phyloP scores from a whole-genome alignment of 1,284 basidiomycete species.

The Rhodotorula sp. region DNA sequence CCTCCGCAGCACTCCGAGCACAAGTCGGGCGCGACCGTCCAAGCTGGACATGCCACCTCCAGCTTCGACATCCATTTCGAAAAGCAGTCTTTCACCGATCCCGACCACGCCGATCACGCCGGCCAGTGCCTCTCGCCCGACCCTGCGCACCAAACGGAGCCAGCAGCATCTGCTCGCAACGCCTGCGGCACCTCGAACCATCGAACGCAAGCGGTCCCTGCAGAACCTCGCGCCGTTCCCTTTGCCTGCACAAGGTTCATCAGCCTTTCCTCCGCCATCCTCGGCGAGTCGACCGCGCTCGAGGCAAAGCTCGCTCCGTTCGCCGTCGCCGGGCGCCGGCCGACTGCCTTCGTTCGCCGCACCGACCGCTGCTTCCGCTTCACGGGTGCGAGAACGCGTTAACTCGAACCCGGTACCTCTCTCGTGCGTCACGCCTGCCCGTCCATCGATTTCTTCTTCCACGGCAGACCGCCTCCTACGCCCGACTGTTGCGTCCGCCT shows the following conservation, averaged over 20 bases:
- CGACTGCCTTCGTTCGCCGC: conserved; percentile 21
- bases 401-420: conserved; percentile 21
- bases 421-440: neutral
- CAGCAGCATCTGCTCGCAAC: conserved; percentile 15
- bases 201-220: conserved; percentile 25
- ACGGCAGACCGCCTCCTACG: neutral
- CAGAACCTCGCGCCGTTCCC: conserved; percentile 17
- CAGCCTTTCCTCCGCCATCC: neutral
- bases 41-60: conserved; percentile 1
- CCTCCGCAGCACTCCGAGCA: neutral
- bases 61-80: neutral
- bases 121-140: neutral
- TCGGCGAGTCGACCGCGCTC: neutral
- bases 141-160: conserved; percentile 10
- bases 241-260: neutral
- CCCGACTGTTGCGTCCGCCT: conserved; percentile 12
- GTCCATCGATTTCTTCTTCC: neutral
- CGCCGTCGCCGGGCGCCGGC: conserved; percentile 10
- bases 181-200: neutral
- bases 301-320: neutral
- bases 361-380: conserved; percentile 28
- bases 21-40: neutral
- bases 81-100: neutral
- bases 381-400: conserved; percentile 20
- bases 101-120: neutral